Base-by-base conservation (phyloP, 2,329 filamentous ascomycete genomes). In the Elsinoe ampelina region DNA sequence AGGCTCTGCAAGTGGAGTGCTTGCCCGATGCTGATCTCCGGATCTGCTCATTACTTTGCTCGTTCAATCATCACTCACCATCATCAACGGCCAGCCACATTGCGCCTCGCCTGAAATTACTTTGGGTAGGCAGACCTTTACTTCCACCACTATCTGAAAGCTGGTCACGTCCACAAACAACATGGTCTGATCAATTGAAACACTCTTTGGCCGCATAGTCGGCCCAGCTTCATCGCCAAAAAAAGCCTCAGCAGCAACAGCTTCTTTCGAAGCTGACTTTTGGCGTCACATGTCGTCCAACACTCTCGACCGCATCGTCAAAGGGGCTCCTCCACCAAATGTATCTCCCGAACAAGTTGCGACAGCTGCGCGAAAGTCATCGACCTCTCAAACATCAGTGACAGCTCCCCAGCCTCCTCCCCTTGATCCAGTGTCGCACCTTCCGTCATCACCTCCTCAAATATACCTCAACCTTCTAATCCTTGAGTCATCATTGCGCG, bases 401-500 rank as follows among this genome's bases (percentile, higher is more conserved):
- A 66, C 70, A 66, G 55, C 63, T n/a, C 62, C 67, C 60, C 61
- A 58, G 63, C 63, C 69, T 20, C 63, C 73, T 55, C 61, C 73
- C 58, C 13, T 63, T 58, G 89, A 95, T 68, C 89, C 89, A 26
- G 80, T 92, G 61, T 85, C 84, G 64, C 83, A 85, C 60, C 83
- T 92, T 13, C 91, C 91, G n/a, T 92, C 87, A 67, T 89, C 89
- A 13, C 91, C 91, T 45, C 89, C 89, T 56, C 93, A 95, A 77
- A 96, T 98, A 68, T 98, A 98, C 74, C 84, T 98, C 66, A 98
- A 98, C 72, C 85, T 98, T 20, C 81, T 98, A 58, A 95, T 98
- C 65, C 87, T 98, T 71, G 93, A 98, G 71, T 90, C 89, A 50
- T 95, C 90, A 4, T 78, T 98, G 35, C 89, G 93, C 62, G 85